Base-by-base conservation (phyloP, 2,329 filamentous ascomycete species). In the Teratosphaeria zuluensis region DNA sequence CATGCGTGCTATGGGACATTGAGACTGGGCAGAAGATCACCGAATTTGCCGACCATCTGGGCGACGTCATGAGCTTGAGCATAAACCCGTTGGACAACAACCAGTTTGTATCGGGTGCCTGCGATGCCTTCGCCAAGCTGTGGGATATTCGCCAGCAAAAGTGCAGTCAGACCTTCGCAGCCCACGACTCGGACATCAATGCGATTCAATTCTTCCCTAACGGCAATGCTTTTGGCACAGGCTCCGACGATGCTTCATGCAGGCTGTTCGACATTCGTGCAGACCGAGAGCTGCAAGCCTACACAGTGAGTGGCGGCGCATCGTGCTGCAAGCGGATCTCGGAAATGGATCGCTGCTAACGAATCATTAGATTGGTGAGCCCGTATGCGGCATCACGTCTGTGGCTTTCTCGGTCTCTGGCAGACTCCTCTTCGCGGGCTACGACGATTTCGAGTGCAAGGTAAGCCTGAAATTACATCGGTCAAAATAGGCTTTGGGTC, bases 381-480 rank as follows among this genome's bases (percentile, higher is more conserved):
- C 96, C 68, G 85, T 96, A 56, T 99, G 94, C 73, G 94, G 94
- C 69, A 97, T 99, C 70, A 99, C 94, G 28, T 99, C 94, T 4
- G 94, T 99, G 54, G 94, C 92, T 60, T 97, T 95, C 69, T 99
- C 94, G 16, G 92, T 99, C 14, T 99, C 94, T 59, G 94, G 94
- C 60, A 86, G 94, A 73, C 80, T 99, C 69, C 80, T 99, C 48
- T 99, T 99, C 74, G 94, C 94, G 58, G 94, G 94, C 66, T 99
- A 99, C 71, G 94, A 99, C 71, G 94, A 99, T 73, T 99, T 96
- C 70, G 94, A 99, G 78, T 99, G 94, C 92, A 99, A 97, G 88
- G 92, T 96, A 80, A 70, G 84, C 51, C 38, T 11, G 16, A 58
- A 21, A 12, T n/a, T 35, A 12, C 24, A 54, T 46, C 35, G 31